Evolutionary conservation across 2,329 filamentous ascomycete species (phyloP), one percentile per base, ranked within the genome.

Genomic region (Exserohilum rostratum): DNA sequence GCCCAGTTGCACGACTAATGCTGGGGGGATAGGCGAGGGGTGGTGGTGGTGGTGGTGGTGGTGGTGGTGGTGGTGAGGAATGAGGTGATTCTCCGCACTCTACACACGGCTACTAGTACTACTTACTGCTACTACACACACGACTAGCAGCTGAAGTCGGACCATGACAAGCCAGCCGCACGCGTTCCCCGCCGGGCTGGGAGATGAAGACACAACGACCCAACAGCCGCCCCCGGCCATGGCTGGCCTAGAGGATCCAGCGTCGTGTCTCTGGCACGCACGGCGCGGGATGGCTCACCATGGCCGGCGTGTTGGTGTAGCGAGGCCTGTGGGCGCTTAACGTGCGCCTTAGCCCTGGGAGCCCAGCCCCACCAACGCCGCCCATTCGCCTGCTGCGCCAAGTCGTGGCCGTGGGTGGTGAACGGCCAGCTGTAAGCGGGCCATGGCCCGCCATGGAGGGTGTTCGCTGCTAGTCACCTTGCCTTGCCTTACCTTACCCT

Each of bases 281-380:
- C 44, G 50, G 50, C 50, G 51, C 52, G 54, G 54, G 37, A 55
- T 60, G 33, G 52, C 53, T 40, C 39, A 48, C 37, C 46, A 46
- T 34, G 52, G 46, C 52, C 27, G 46, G 46, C 38, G 40, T 56
- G 45, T 49, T 55, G 45, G 40, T 56, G 45, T 49, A 57, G 45
- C 37, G 38, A 46, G 46, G 33, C 43, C 46, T 17, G n/a, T 56
- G 46, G 59, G 59, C 59, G 59, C 59, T 62, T 62, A 62, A 47
- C 15, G 34, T 52, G 46, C 52, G 53, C 34, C 44, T 34, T 40
- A 57, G 46, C 53, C 57, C 50, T 52, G 54, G 22, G n/a, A 47
- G 57, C 51, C 46, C 45, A 37, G 45, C 40, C 35, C 20, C 31
- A 25, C 42, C n/a, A n/a, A 7, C 25, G 18, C 39, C 44, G 27